Percentiles rank a stretch among this genome's conserved stretches.
phyloP scores from a whole-genome alignment of 164 flowering plant genomes.

The grape (Vitis vinifera) region ASM3070453v1 NC_081812.1:14038501-14039000 shows the following conservation, averaged over 20 bases:
- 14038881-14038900: constrained; percentile 62
- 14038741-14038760: constrained; percentile 93
- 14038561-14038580: constrained; percentile 51
- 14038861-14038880: constrained; percentile 56
- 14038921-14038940: constrained; percentile 80
- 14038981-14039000: constrained; percentile 86
- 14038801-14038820: constrained; percentile 94
- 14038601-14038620: constrained; percentile 87
- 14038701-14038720: constrained; percentile 83
- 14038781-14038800: constrained; percentile 86
- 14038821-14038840: constrained; percentile 88
- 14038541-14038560: constrained; percentile 53
- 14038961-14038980: constrained; percentile 58
- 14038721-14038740: constrained; percentile 84
- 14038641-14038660: constrained; percentile 69
- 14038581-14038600: constrained; percentile 67
- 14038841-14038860: constrained; percentile 54
- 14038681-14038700: constrained; percentile 70
- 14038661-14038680: constrained; percentile 53
- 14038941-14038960: constrained; percentile 72
- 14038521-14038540: constrained; percentile 74
- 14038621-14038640: constrained; percentile 73
- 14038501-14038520: constrained; percentile 75
- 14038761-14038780: constrained; percentile 82
- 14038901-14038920: constrained; percentile 79